Conservation (phyloP, 2,329 filamentous ascomycete species). For the Trichoderma sp. region DNA sequence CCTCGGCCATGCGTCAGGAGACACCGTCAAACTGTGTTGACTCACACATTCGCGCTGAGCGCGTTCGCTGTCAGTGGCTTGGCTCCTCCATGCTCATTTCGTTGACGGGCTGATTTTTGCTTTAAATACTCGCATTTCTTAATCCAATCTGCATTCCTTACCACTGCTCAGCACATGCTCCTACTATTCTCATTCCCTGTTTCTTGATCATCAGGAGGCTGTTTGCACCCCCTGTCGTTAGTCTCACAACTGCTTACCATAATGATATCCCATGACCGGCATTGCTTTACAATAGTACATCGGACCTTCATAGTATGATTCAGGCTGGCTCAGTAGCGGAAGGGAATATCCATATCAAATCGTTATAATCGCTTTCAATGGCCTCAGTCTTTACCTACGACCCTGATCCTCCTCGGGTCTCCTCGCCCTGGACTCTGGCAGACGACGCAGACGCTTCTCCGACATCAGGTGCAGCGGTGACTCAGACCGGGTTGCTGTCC, state of each 20-base stretch:
- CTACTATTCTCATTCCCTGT: neutral
- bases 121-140: conserved; percentile 1
- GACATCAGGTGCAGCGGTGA: conserved; percentile 34
- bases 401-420: conserved; percentile 80
- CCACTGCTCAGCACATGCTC: neutral
- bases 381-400: conserved; percentile 97
- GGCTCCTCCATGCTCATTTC: neutral
- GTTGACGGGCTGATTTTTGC: conserved; percentile 1
- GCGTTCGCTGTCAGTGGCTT: conserved; percentile 14
- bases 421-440: conserved; percentile 82
- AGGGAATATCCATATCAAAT: neutral
- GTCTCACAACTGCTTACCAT: conserved; percentile 11
- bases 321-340: neutral
- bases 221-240: neutral
- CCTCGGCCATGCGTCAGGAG: conserved; percentile 5
- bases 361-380: conserved; percentile 52
- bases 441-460: conserved; percentile 43
- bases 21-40: neutral
- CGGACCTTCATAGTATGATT: conserved; percentile 8
- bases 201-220: conserved; percentile 2
- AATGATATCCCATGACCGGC: conserved; percentile 17
- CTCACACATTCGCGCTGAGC: conserved; percentile 7
- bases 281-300: neutral
- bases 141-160: neutral
- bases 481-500: conserved; percentile 46